Percentiles rank a stretch among this genome's conserved stretches.
Evolutionary conservation across 352 stramenopile genomes (phyloP).

Genomic region (Phytophthora europaea): DNA sequence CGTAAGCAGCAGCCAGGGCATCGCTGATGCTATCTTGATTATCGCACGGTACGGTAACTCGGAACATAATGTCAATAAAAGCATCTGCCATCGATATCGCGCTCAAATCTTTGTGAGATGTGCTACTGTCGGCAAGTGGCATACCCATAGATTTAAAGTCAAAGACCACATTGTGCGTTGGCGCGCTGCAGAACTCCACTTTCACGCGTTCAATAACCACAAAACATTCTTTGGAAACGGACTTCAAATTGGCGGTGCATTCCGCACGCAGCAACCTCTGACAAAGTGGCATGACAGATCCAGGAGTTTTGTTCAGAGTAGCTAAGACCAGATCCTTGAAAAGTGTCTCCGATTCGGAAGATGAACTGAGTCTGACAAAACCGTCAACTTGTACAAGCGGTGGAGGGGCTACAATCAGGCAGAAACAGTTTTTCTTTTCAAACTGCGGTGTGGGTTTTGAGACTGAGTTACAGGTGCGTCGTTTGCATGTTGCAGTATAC

Average conservation of each 20-base stretch:
- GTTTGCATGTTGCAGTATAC: constrained; percentile 33
- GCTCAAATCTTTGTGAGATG: constrained; percentile 4
- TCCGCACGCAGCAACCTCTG: constrained; percentile 54
- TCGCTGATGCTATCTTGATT: constrained; percentile 48
- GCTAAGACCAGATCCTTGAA: constrained; percentile 48
- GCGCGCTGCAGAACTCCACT: constrained; percentile 39
- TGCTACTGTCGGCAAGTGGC: constrained; percentile 10
- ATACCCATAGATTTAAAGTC: constrained; percentile 25
- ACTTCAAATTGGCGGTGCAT: constrained; percentile 40
- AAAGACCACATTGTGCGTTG: constrained; percentile 30
- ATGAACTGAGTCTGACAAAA: constrained; percentile 37
- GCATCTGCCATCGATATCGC: constrained; percentile 29
- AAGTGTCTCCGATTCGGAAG: constrained; percentile 27
- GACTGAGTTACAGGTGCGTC: neutral
- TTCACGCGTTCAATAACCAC: constrained; percentile 44
- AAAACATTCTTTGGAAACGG: constrained; percentile 55
- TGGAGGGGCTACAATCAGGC: constrained; percentile 54
- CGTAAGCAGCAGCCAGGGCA: constrained; percentile 40
- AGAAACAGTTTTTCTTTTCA: constrained; percentile 52
- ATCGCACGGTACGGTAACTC: constrained; percentile 52
- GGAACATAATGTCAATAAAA: constrained; percentile 49
- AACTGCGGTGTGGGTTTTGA: constrained; percentile 29
- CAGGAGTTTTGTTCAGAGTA: constrained; percentile 17
- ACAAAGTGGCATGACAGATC: constrained; percentile 34
- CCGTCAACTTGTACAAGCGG: constrained; percentile 58